Evolutionary conservation across 306 rosid species (phyloP), one percentile per base, ranked within the genome.

Genomic region (Cucumis cinereus): DNA sequence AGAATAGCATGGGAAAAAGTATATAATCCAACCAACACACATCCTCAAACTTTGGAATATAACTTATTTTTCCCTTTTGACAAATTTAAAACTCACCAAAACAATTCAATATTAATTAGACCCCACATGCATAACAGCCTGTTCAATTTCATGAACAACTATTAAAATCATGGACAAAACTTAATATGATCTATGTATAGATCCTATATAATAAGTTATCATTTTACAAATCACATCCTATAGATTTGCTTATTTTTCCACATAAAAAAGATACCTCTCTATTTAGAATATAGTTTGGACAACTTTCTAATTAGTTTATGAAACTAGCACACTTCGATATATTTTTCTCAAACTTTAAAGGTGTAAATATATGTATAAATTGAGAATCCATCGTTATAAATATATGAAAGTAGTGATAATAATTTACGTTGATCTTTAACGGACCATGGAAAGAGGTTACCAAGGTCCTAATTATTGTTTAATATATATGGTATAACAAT

Each of bases 61-160:
- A 60, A 28, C 14, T 0, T 5, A 57, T 57, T 57, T 45, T 11
- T 30, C 33, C 35, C 14, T 57, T 23, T 57, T 57, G 33, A 57
- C 63, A 23, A 23, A 13, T 26, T 60, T 13, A 13, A 7, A 45
- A 14, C 40, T 28, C 67, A 60, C 67, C 67, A 60, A 26, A 60
- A 26, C 67, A n/a, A 28, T 28, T 60, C n/a, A 60, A 28, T 60
- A 5, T 60, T 60, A 26, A 60, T 13, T 60, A 60, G 40, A 60
- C 67, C 66, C 38, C 52, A 60, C 67, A 60, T 60, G 67, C 67
- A 14, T 60, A 26, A 60, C 67, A 60, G 67, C 67, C 67, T 60
- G 67, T 60, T 26, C 67, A 28, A 60, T 15, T 60, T 17, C 67
- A 60, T 26, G 16, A 2, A 60, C 19, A 60, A 12, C 3, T 55